phyloP scores from a whole-genome alignment of 108 stramenopile species.

The Poteriospumella lacustris region DNA sequence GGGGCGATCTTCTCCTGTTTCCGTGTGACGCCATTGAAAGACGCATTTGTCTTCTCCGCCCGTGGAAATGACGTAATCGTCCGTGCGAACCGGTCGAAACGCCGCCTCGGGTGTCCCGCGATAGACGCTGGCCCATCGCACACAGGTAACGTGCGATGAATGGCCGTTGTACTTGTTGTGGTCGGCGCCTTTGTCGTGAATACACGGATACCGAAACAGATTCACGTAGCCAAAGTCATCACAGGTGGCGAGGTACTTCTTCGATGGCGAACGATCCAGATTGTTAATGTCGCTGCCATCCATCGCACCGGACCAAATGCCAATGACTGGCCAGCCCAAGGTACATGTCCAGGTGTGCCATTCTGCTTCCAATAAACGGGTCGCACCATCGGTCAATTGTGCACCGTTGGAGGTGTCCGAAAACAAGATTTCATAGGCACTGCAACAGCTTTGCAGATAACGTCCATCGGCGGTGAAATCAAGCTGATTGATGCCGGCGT shows the following conservation, averaged over 20 bases:
- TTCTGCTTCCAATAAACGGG: not conserved
- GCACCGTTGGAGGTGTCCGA: not conserved
- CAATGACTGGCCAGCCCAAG: conserved; percentile 21
- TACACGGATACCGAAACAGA: conserved; percentile 22
- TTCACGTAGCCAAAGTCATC: conserved; percentile 30
- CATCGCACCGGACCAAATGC: conserved; percentile 11
- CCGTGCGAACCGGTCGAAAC: not conserved
- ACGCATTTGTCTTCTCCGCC: conserved; percentile 27
- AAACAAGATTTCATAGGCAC: conserved; percentile 25
- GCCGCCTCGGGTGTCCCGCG: not conserved
- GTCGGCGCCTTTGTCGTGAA: conserved; percentile 24
- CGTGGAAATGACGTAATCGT: conserved; percentile 7
- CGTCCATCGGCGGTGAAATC: not conserved
- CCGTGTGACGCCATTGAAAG: conserved; percentile 10
- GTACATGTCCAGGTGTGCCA: conserved; percentile 27
- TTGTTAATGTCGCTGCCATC: conserved; percentile 20
- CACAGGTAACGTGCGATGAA: conserved; percentile 33
- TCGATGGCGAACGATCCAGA: conserved; percentile 21
- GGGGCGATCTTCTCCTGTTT: too few relatives aligned
- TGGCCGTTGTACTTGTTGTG: conserved; percentile 16
- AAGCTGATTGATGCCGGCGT: conserved; percentile 10
- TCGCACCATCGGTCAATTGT: conserved; percentile 10
- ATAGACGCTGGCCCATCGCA: conserved; percentile 7
- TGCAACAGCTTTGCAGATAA: conserved; percentile 28
- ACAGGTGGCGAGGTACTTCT: not conserved